These are phyloP conservation scores for Lophiostoma macrostomum DNA, from an alignment of 495 filamentous ascomycete genomes.

Conservation along the genomic window DNA sequence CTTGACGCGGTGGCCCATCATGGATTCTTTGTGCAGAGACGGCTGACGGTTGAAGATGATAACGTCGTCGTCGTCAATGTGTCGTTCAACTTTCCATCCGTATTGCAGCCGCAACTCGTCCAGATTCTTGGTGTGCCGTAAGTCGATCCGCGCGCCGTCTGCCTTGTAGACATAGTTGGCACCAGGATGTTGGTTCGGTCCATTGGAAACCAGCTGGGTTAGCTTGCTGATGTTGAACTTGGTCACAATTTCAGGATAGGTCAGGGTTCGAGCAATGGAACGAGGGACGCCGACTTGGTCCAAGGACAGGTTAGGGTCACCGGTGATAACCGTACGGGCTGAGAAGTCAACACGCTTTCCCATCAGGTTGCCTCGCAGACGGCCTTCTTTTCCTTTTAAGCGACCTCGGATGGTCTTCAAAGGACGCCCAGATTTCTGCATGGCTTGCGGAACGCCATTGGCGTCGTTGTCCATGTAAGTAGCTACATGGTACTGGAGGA, in stretches of 20 bases:
- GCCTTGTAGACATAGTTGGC: slow-evolving; percentile 92
- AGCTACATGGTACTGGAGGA: slow-evolving; percentile 97
- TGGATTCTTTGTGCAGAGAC: slow-evolving; percentile 98
- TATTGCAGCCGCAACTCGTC: slow-evolving; percentile 81
- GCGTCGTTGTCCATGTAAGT: slow-evolving; percentile 99
- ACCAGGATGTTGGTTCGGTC: slow-evolving; percentile 90
- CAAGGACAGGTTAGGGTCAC: slow-evolving; percentile 91
- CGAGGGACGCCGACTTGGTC: slow-evolving; percentile 95
- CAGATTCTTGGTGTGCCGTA: slow-evolving; percentile 83
- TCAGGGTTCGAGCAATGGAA: slow-evolving; percentile 83
- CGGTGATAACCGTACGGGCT: slow-evolving; percentile 97
- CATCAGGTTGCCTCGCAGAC: slow-evolving; percentile 97
- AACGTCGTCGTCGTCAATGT: slow-evolving; percentile 90
- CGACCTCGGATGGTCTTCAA: slow-evolving; percentile 95
- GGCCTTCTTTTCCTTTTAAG: slow-evolving; percentile 97
- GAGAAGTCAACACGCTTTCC: slow-evolving; percentile 99
- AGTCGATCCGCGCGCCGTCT: slow-evolving; percentile 87
- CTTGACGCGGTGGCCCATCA: slow-evolving; percentile 97
- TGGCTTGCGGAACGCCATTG: slow-evolving; percentile 88
- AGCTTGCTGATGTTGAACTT: slow-evolving; percentile 95
- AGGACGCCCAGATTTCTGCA: slow-evolving; percentile 93
- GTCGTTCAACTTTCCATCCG: slow-evolving; percentile 97
- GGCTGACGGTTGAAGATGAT: slow-evolving; percentile 99
- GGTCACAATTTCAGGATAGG: slow-evolving; percentile 96
- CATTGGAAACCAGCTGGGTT: slow-evolving; percentile 82